Evolutionary conservation across 192 early-diverging fungal genomes (phyloP).

Genomic region (Coemansia guatemalensis): DNA sequence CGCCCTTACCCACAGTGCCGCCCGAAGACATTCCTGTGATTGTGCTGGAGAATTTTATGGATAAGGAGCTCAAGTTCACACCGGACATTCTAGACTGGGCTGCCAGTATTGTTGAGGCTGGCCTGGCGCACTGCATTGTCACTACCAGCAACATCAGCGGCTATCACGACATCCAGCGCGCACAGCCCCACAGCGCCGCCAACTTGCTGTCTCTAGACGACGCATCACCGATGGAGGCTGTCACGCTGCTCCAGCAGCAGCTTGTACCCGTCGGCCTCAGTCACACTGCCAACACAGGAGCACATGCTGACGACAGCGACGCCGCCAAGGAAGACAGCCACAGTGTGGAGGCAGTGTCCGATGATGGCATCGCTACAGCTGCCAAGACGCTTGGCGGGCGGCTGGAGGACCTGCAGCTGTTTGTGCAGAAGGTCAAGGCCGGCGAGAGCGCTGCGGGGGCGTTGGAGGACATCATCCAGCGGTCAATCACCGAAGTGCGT

Average conservation of each 20-base stretch:
- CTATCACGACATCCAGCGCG: conserved; percentile 62
- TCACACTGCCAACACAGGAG: conserved; percentile 1
- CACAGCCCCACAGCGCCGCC: conserved; percentile 40
- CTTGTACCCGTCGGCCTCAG: conserved; percentile 24
- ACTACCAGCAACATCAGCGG: conserved; percentile 71
- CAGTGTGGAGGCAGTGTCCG: conserved; percentile 19
- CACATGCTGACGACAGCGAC: conserved; percentile 1
- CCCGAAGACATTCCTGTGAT: conserved; percentile 78
- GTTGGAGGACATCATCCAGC: conserved; percentile 78
- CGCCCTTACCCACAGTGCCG: conserved; percentile 18
- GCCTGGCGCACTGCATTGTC: conserved; percentile 89
- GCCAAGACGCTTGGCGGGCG: conserved; percentile 85
- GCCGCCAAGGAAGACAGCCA: conserved; percentile 11
- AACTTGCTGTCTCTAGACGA: conserved; percentile 47
- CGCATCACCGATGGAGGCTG: conserved; percentile 37
- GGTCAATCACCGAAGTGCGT: conserved; percentile 81
- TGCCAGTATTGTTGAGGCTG: conserved; percentile 73
- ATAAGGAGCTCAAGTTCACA: conserved; percentile 63
- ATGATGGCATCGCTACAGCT: conserved; percentile 35
- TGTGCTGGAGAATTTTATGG: conserved; percentile 84
- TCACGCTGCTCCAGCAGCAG: conserved; percentile 45
- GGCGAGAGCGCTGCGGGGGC: conserved; percentile 63
- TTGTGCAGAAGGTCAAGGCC: conserved; percentile 85
- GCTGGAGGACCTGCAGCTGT: conserved; percentile 83
- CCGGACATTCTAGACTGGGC: conserved; percentile 82